These are phyloP conservation scores for Rhynchosporium agropyri DNA, from an alignment of 2,329 filamentous ascomycete species.

Conservation along the genomic window DNA sequence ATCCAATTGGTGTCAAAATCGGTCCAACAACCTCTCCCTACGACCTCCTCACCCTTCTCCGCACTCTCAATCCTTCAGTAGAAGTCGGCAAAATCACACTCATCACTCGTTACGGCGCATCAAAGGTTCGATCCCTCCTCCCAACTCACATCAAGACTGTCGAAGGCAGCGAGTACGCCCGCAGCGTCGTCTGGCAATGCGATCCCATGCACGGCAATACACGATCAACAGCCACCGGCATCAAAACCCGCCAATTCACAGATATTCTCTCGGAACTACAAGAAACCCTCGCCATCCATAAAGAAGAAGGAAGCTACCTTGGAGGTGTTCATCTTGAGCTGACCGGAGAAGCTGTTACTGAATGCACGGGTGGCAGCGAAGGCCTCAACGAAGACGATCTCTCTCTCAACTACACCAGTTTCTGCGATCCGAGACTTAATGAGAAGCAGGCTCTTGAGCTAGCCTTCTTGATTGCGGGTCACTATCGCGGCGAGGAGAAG, in stretches of 20 bases:
- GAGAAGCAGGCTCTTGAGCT: constrained; percentile 97
- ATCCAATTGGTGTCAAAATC: constrained; percentile 96
- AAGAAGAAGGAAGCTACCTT: constrained; percentile 79
- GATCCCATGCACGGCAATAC: constrained; percentile 97
- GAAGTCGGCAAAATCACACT: constrained; percentile 93
- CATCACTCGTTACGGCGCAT: constrained; percentile 91
- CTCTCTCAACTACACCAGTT: constrained; percentile 89
- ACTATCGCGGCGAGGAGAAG: constrained; percentile 43
- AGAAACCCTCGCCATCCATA: constrained; percentile 82
- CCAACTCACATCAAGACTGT: constrained; percentile 88
- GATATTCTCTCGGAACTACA: constrained; percentile 88
- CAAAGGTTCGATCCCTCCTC: constrained; percentile 73
- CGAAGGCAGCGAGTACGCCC: constrained; percentile 69
- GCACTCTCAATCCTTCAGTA: constrained; percentile 78
- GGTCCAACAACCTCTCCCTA: constrained; percentile 78
- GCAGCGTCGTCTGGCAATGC: constrained; percentile 89
- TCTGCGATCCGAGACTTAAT: constrained; percentile 92
- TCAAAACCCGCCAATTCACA: constrained; percentile 91
- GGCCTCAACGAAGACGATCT: constrained; percentile 86
- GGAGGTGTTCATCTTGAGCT: constrained; percentile 95
- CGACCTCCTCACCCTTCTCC: constrained; percentile 78
- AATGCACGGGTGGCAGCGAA: constrained; percentile 90
- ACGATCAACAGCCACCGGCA: constrained; percentile 67
- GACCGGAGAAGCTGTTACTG: constrained; percentile 93
- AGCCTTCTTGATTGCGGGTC: constrained; percentile 89